Evolutionary conservation across 176 grass and related monocot species (phyloP), one percentile per base, ranked within the genome.

Genomic region (Echinochloa phyllopogon): DNA sequence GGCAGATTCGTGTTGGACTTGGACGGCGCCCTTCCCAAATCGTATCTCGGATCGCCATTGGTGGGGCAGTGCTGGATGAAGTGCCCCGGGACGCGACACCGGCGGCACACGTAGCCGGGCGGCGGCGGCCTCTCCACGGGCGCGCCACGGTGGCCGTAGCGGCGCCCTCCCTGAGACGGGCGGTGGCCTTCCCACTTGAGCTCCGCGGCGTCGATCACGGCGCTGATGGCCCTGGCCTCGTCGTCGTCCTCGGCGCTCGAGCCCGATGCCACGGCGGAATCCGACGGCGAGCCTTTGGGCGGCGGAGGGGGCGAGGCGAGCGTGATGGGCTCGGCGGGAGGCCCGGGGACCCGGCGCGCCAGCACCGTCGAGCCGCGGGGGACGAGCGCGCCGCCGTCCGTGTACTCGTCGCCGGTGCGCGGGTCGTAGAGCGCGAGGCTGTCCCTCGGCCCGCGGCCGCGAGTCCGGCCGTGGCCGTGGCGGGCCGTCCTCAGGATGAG

Each of bases 41-140:
- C 85, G 38, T 82, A 87, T 45, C 48, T 65, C 18, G 81, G 65
- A 15, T 84, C 66, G 24, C 65, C 66, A 10, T 84, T 88, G 74
- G 81, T 79, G 13, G 74, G 75, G 66, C 81, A 84, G 38, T 79
- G 66, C 47, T 88, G 47, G 74, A 84, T 79, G 36, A 88, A 84
- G 81, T 88, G 81, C 6, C 87, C 74, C 6, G 81, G 74, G 37
- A 84, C 81, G 66, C 57, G 57, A 20, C 87, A 88, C 13, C 64
- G 12, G 74, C 15, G 74, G 66, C 74, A 88, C 57, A 79, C 87
- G 67, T 88, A 88, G 57, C 87, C 87, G 2, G 67, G 56, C 25
- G 74, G 81, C 45, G 56, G 1, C 41, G 66, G 1, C 12, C 6
- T 49, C 3, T 3, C 44, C 11, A 23, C 38, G 2, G 24, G 16